Evolutionary conservation across 345 rosid genomes (phyloP).

Genomic region (Lepidium didymum): DNA sequence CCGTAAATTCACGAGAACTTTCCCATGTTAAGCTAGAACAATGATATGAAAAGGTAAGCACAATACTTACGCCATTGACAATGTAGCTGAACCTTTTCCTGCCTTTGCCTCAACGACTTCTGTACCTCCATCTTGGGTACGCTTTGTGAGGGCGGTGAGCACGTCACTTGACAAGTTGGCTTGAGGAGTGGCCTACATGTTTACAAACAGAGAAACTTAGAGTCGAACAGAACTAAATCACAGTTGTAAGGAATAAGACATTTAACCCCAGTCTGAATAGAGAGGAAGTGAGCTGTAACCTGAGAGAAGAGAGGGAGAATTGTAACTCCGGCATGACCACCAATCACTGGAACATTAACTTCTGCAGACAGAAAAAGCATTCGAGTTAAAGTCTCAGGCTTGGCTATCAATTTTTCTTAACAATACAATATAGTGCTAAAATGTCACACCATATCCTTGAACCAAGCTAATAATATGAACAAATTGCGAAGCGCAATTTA

Average conservation of each 20-base stretch:
- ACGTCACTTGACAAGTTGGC: conserved; percentile 51
- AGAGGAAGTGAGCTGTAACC: conserved; percentile 30
- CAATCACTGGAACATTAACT: conserved; percentile 75
- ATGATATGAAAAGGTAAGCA: neutral
- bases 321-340: conserved; percentile 83
- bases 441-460: neutral
- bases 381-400: neutral
- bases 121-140: conserved; percentile 91
- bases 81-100: conserved; percentile 88
- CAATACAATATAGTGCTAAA: neutral
- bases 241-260: neutral
- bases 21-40: neutral
- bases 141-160: conserved; percentile 66
- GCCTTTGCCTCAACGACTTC: conserved; percentile 94
- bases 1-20: neutral
- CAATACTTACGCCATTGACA: conserved; percentile 81
- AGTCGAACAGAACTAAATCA: neutral
- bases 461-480: neutral
- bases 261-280: neutral
- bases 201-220: neutral
- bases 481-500: neutral
- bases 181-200: conserved; percentile 62
- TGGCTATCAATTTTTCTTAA: neutral
- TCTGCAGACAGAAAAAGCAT: conserved; percentile 31
- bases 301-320: conserved; percentile 82